Evolutionary conservation across 805 yeast genomes (phyloP).

Genomic region (Naumovozyma baii): DNA sequence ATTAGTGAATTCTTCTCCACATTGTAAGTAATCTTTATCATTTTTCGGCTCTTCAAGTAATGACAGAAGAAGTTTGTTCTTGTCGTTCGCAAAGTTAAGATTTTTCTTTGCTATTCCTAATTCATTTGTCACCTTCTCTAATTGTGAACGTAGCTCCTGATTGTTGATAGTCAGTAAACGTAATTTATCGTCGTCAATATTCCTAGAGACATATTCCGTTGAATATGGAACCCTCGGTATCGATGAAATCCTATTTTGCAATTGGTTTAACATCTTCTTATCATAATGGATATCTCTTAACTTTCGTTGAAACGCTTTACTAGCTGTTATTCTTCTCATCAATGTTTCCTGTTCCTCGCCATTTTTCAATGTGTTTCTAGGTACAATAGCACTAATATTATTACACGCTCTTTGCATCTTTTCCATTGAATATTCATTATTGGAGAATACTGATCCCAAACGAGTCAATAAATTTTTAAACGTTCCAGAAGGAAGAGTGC

Average conservation of each 20-base stretch:
- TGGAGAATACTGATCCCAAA: constrained; percentile 9
- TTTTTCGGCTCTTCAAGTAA: neutral
- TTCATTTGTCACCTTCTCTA: constrained; percentile 3
- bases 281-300: constrained; percentile 23
- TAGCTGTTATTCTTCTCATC: constrained; percentile 18
- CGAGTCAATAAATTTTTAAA: neutral
- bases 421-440: constrained; percentile 14
- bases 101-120: constrained; percentile 8
- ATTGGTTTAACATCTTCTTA: constrained; percentile 17
- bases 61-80: neutral
- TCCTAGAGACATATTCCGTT: neutral
- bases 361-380: neutral
- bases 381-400: constrained; percentile 5
- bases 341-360: constrained; percentile 4
- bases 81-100: constrained; percentile 12
- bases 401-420: constrained; percentile 16
- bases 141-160: constrained; percentile 2
- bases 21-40: neutral
- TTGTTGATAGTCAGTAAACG: constrained; percentile 5
- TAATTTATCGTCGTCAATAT: constrained; percentile 3
- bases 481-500: no score
- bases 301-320: constrained; percentile 24
- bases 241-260: constrained; percentile 11
- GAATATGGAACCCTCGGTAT: neutral
- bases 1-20: constrained; percentile 3